Conservation (phyloP, 345 rosid species). For the Salix brachista region DNA sequence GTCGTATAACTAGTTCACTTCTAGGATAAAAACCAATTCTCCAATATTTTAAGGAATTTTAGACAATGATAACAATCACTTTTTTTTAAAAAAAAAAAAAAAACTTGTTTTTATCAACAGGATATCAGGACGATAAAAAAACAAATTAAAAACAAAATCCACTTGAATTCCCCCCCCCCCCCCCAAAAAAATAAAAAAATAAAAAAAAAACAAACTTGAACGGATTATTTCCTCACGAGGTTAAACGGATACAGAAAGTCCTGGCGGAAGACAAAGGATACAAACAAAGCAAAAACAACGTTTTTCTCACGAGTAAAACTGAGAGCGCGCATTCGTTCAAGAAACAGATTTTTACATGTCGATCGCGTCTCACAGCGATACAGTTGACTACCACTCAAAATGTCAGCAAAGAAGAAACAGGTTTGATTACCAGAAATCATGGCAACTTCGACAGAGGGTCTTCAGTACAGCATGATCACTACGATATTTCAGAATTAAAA, state of each 20-base stretch:
- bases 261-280: not conserved
- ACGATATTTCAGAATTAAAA: not conserved
- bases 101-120: too few relatives aligned
- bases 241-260: not conserved
- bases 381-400: not conserved
- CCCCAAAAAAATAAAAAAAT: too few relatives aligned
- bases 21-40: not conserved
- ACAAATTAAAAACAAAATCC: too few relatives aligned
- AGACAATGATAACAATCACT: too few relatives aligned
- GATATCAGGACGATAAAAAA: too few relatives aligned
- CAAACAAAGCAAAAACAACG: not conserved
- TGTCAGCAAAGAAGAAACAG: slow-evolving; percentile 2
- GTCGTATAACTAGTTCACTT: not conserved
- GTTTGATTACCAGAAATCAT: not conserved
- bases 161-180: too few relatives aligned
- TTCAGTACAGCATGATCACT: not conserved
- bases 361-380: not conserved
- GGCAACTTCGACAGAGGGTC: not conserved
- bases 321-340: not conserved
- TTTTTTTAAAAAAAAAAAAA: too few relatives aligned
- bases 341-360: not conserved
- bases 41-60: too few relatives aligned
- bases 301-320: not conserved
- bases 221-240: too few relatives aligned
- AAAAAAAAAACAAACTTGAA: too few relatives aligned